A percentile compares a stretch with the other conserved stretches of the same genome.
Evolutionary conservation across 192 early-diverging fungal species (phyloP).

Genomic region (Blastocladiella britannica): DNA sequence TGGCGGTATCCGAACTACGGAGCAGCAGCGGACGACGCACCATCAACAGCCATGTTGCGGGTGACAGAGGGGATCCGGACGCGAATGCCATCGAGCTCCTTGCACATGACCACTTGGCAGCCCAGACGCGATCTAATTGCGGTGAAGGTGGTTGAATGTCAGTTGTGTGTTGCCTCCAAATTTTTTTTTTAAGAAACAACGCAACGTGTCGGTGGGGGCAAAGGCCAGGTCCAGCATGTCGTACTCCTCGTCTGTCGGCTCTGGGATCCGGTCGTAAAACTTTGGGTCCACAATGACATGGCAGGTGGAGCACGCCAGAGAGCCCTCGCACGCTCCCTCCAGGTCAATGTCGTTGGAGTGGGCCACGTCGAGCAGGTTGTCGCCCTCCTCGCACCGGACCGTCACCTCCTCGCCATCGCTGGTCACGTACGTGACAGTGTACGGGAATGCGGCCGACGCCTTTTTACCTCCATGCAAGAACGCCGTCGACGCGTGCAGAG

Average conservation of each 20-base stretch:
- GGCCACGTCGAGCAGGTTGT: constrained; percentile 77
- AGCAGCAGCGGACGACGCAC: not conserved
- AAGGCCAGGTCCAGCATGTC: constrained; percentile 97
- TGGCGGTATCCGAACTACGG: too few relatives aligned
- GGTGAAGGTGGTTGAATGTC: not conserved
- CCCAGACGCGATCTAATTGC: constrained; percentile 74
- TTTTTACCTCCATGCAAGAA: too few relatives aligned
- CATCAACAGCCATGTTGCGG: constrained; percentile 69
- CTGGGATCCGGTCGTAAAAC: constrained; percentile 64
- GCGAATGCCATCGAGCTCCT: constrained; percentile 71
- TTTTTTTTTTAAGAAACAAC: not conserved
- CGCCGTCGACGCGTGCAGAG: too few relatives aligned
- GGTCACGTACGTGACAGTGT: constrained; percentile 64
- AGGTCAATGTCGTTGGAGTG: constrained; percentile 79
- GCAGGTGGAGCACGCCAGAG: constrained; percentile 83
- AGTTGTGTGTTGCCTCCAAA: not conserved
- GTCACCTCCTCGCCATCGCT: constrained; percentile 56
- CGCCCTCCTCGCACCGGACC: constrained; percentile 60
- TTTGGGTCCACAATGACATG: constrained; percentile 72
- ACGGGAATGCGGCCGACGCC: too few relatives aligned
- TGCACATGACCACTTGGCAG: constrained; percentile 69
- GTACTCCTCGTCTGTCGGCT: constrained; percentile 91
- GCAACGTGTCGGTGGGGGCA: constrained; percentile 77
- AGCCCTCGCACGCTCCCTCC: constrained; percentile 90
- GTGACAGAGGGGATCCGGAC: constrained; percentile 78